These are phyloP conservation scores for Penicillium daleae DNA, from an alignment of 495 filamentous ascomycete genomes.

Conservation along the genomic window DNA sequence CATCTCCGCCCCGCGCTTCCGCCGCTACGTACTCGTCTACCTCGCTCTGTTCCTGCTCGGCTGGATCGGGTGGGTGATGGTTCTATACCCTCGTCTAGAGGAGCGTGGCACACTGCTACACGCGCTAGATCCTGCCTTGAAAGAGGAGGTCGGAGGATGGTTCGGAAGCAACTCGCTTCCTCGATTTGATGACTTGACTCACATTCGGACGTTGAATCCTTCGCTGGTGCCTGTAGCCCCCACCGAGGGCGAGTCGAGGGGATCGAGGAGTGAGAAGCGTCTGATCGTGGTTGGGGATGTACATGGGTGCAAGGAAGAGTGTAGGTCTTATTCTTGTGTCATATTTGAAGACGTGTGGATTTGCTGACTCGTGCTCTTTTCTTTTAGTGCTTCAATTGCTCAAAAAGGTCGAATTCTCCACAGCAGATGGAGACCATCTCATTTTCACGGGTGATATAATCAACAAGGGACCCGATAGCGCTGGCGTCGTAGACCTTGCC, in stretches of 20 bases:
- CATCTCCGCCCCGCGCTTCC: slow-evolving; percentile 49
- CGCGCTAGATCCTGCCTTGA: slow-evolving; percentile 41
- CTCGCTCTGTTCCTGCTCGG: slow-evolving; percentile 40
- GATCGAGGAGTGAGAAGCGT: slow-evolving; percentile 37
- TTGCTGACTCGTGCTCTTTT: background rate
- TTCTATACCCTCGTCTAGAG: slow-evolving; percentile 44
- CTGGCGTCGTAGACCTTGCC: slow-evolving; percentile 75
- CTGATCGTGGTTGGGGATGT: slow-evolving; percentile 87
- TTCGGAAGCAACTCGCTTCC: slow-evolving; percentile 55
- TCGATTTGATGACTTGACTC: slow-evolving; percentile 52
- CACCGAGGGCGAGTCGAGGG: slow-evolving; percentile 11
- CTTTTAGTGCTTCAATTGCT: slow-evolving; percentile 65
- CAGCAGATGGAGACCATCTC: slow-evolving; percentile 67
- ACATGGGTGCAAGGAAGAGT: slow-evolving; percentile 75
- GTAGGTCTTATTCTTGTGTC: slow-evolving; percentile 40
- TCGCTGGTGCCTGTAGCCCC: slow-evolving; percentile 34
- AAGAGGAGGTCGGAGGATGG: slow-evolving; percentile 40
- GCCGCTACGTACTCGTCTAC: slow-evolving; percentile 51
- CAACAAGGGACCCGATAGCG: slow-evolving; percentile 84
- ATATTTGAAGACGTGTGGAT: background rate
- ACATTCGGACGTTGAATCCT: slow-evolving; percentile 45
- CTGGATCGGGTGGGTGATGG: slow-evolving; percentile 45
- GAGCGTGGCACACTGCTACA: slow-evolving; percentile 41
- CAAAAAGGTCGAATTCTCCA: slow-evolving; percentile 65
- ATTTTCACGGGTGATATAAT: slow-evolving; percentile 85